Evolutionary conservation across 2,329 filamentous ascomycete genomes (phyloP).

Genomic region (Blumeriella jaapii): DNA sequence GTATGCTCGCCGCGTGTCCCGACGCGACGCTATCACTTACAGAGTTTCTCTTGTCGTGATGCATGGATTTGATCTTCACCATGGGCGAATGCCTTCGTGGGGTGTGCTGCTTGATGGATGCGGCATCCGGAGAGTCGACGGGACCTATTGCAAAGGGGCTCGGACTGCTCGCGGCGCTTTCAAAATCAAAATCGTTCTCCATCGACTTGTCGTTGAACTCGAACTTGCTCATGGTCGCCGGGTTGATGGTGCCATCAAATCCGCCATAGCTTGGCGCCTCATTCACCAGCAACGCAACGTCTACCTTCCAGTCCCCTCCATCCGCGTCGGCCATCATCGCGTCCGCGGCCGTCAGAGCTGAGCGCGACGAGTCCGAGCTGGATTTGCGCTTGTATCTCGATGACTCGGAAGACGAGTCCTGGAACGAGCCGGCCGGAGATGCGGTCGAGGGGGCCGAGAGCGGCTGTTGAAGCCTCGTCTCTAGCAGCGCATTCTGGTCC

Average conservation of each 20-base stretch:
- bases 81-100: constrained; percentile 20
- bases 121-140: constrained; percentile 33
- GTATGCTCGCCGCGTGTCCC: constrained; percentile 10
- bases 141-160: constrained; percentile 26
- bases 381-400: constrained; percentile 37
- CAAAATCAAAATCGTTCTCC: constrained; percentile 44
- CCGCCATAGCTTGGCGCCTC: constrained; percentile 31
- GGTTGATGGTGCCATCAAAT: constrained; percentile 29
- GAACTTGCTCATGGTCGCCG: constrained; percentile 27
- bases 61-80: constrained; percentile 19
- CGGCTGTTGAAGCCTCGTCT: constrained; percentile 13
- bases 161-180: constrained; percentile 46
- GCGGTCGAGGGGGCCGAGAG: constrained; percentile 23
- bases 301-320: constrained; percentile 34
- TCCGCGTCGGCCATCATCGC: constrained; percentile 34
- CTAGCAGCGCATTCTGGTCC: constrained; percentile 17
- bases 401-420: constrained; percentile 42
- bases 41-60: constrained; percentile 33
- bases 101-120: constrained; percentile 30
- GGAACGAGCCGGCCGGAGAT: constrained; percentile 31
- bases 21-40: constrained; percentile 25
- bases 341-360: constrained; percentile 32
- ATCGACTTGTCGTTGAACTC: constrained; percentile 35
- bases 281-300: constrained; percentile 28
- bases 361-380: constrained; percentile 36